A percentile compares a stretch with the other conserved stretches of the same genome.
phyloP scores from a whole-genome alignment of 805 yeast genomes.

The Ogataea philodendri region DNA sequence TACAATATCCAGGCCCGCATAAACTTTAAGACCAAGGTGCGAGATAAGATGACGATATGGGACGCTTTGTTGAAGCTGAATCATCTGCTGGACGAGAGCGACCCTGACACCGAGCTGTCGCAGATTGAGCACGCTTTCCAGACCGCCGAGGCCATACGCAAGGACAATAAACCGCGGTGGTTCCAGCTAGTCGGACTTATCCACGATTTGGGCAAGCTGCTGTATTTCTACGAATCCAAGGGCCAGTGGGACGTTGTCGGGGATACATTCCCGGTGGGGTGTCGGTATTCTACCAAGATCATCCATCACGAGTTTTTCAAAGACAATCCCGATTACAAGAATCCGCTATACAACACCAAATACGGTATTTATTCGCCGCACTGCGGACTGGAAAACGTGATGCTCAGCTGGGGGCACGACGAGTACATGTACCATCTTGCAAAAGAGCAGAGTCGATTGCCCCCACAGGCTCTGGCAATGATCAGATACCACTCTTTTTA shows the following conservation, averaged over 20 bases:
- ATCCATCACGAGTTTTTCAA: slow-evolving; percentile 61
- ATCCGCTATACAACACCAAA: slow-evolving; percentile 64
- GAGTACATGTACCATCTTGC: slow-evolving; percentile 76
- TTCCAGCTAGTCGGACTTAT: slow-evolving; percentile 71
- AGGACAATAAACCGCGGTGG: slow-evolving; percentile 71
- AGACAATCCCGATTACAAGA: slow-evolving; percentile 56
- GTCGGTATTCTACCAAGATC: slow-evolving; percentile 57
- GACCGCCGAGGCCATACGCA: slow-evolving; percentile 71
- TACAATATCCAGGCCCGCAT: slow-evolving; percentile 70
- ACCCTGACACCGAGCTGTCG: slow-evolving; percentile 72
- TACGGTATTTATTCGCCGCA: slow-evolving; percentile 62
- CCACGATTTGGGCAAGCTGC: slow-evolving; percentile 67
- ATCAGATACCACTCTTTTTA: slow-evolving; percentile 72
- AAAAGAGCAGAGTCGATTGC: slow-evolving; percentile 59
- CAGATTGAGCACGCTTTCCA: slow-evolving; percentile 75
- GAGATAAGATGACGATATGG: slow-evolving; percentile 72
- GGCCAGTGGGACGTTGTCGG: slow-evolving; percentile 86
- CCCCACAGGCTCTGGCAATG: slow-evolving; percentile 69
- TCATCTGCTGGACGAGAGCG: slow-evolving; percentile 64
- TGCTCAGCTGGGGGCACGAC: slow-evolving; percentile 79
- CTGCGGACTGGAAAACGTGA: slow-evolving; percentile 67
- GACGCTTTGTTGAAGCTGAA: slow-evolving; percentile 63
- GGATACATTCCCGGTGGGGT: slow-evolving; percentile 75
- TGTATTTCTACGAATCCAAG: slow-evolving; percentile 66
- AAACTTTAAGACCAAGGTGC: slow-evolving; percentile 62